Base-by-base conservation (phyloP, 306 rosid genomes). In the Senna siamea region DNA sequence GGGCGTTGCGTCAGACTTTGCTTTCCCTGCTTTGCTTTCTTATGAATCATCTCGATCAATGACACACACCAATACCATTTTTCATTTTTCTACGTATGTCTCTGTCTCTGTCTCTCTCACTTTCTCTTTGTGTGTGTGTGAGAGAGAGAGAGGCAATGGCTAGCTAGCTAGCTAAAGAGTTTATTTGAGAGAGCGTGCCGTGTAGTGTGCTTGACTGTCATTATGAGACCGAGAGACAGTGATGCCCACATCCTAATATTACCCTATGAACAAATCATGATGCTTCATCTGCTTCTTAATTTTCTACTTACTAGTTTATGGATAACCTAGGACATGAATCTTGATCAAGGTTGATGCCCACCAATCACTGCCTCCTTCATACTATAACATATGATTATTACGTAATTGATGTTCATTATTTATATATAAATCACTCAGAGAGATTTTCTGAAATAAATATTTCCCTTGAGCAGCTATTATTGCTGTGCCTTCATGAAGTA, bases 1-100 rank as follows among this genome's bases (percentile, higher is more conserved):
- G 38, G 23, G 4, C 10, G 15, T 76, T 78, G 81, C 88, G 82
- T 81, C 84, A 85, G 86, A 61, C 69, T 13, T 57, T 58, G 41
- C 64, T 30, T 26, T n/a, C n/a, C n/a, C n/a, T 12, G 13, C 54
- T 73, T 57, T 57, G 19, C 64, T 14, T 44, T n/a, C 70, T 50
- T 59, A 64, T 64, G 51, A 64, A 63, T 40, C 52, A 20, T 20
- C 52, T n/a, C n/a, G n/a, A n/a, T n/a, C n/a, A n/a, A n/a, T 20
- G 6, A 34, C 41, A 37, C 32, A 4, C n/a, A n/a, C n/a, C n/a
- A n/a, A n/a, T n/a, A n/a, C n/a, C n/a, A n/a, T 15, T 19, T 37
- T 62, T 60, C 0, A n/a, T n/a, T 0, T 26, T 30, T 63, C 17
- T 41, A 3, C 32, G 12, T 64, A 41, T 57, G 40, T 28, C 40